These are phyloP conservation scores for Luzula sylvatica DNA, from an alignment of 176 grass and related monocot genomes.

Conservation along the genomic window DNA sequence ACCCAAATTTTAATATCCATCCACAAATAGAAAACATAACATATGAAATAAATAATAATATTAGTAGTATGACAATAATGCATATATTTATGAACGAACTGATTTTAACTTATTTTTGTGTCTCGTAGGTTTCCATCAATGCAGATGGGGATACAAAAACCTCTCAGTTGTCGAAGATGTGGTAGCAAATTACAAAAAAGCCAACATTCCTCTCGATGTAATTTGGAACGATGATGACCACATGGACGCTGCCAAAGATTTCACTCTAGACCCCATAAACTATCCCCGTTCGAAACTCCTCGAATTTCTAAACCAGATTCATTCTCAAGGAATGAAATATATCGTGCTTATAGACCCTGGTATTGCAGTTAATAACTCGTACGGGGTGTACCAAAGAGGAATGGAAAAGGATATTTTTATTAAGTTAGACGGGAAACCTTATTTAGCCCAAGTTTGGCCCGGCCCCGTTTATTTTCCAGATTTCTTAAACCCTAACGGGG, in stretches of 20 bases:
- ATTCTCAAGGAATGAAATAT: conserved; percentile 72
- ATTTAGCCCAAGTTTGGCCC: conserved; percentile 91
- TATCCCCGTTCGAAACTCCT: conserved; percentile 72
- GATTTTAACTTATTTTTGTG: no score
- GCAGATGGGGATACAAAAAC: conserved; percentile 91
- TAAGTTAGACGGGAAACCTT: conserved; percentile 59
- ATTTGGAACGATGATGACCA: conserved; percentile 98
- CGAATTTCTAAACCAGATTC: conserved; percentile 62
- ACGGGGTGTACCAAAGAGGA: conserved; percentile 63
- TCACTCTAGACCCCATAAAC: conserved; percentile 60
- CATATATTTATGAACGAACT: no score
- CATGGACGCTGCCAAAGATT: conserved; percentile 92
- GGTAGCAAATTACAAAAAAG: conserved; percentile 66
- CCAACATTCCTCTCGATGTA: conserved; percentile 74
- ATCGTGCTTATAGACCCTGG: conserved; percentile 89
- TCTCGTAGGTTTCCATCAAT: conserved; percentile 79
- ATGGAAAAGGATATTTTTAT: conserved; percentile 73
- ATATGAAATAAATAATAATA: no score
- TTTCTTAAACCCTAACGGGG: conserved; percentile 55
- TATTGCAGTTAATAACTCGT: conserved; percentile 65
- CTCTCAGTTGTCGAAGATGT: conserved; percentile 81
- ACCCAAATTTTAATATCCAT: no score
- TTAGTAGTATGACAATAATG: no score
- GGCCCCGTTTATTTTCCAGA: conserved; percentile 92
- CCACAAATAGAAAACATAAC: no score